phyloP scores from a whole-genome alignment of 176 grass and related monocot species.

The Triticum urartu region DNA sequence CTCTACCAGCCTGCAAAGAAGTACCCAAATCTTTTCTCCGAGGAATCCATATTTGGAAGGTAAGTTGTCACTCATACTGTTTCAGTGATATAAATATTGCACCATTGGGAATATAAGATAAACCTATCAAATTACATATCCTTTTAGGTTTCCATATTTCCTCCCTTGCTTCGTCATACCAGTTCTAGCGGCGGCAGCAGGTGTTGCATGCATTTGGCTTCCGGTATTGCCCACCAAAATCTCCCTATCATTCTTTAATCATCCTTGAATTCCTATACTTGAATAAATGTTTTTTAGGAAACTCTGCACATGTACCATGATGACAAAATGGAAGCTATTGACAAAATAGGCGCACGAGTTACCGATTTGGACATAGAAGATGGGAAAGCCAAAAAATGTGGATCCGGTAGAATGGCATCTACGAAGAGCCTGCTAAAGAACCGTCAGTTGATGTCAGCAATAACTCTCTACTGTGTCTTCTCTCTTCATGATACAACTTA shows the following conservation, averaged over 20 bases:
- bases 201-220: slow-evolving; percentile 64
- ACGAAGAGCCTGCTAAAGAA: slow-evolving; percentile 52
- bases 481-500: slow-evolving; percentile 59
- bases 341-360: slow-evolving; percentile 34
- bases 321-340: slow-evolving; percentile 28
- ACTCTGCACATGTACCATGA: slow-evolving; percentile 62
- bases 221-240: slow-evolving; percentile 26
- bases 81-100: neutral
- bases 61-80: neutral
- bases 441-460: slow-evolving; percentile 51
- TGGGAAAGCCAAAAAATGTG: slow-evolving; percentile 11
- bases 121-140: neutral
- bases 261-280: neutral
- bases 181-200: slow-evolving; percentile 38
- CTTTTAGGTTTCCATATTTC: slow-evolving; percentile 69
- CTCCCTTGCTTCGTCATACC: slow-evolving; percentile 60
- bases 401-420: neutral
- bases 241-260: neutral
- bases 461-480: slow-evolving; percentile 53
- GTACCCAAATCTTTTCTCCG: slow-evolving; percentile 50
- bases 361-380: neutral
- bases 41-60: slow-evolving; percentile 65
- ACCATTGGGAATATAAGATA: neutral
- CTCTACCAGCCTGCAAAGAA: slow-evolving; percentile 52
- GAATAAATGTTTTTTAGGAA: slow-evolving; percentile 42